Evolutionary conservation across 139 green algal genomes (phyloP), one percentile per base, ranked within the genome.

Genomic region (Haematococcus lacustris): DNA sequence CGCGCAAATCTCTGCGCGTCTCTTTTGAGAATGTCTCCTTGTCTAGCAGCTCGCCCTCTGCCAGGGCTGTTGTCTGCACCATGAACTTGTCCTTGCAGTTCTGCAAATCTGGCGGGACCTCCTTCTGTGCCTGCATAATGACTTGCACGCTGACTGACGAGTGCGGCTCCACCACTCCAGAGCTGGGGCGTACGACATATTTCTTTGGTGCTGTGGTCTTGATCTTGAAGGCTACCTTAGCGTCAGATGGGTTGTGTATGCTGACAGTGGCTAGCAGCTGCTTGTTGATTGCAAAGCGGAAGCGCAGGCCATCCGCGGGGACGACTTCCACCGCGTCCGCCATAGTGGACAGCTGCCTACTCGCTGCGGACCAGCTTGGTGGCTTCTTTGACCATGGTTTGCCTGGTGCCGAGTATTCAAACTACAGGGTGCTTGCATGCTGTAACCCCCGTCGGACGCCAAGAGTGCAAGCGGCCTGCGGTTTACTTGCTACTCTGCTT

Each of bases 21-120:
- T 82, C 73, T 59, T 81, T 81, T 67, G 62, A 74, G 68, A 81
- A 81, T 21, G 76, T 82, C 60, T 78, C 80, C 69, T 77, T 77
- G 35, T 78, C 76, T 47, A 85, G 73, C 43, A 80, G 60, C 69
- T 85, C 80, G 21, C 65, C 75, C 2, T 74, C 76, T 17, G 37
- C 68, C 25, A 89, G 73, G n/a, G 41, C 37, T 3, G 74, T 82
- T 1, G 78, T 81, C 64, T 89, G 83, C 1, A 89, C 80, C 80
- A 89, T 81, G 77, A 89, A 89, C 76, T 89, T 89, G 74, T 89
- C 83, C 33, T 83, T 85, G 80, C 83, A 86, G 65, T 85, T 85
- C 2, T 70, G 39, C 57, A 85, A 82, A 73, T 89, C 83, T 25
- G 78, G 17, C 4, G 83, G 74, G 39, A 83, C 78, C 65, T 89